These are phyloP conservation scores for Inga oerstediana DNA, from an alignment of 306 rosid genomes.

Conservation along the genomic window DNA sequence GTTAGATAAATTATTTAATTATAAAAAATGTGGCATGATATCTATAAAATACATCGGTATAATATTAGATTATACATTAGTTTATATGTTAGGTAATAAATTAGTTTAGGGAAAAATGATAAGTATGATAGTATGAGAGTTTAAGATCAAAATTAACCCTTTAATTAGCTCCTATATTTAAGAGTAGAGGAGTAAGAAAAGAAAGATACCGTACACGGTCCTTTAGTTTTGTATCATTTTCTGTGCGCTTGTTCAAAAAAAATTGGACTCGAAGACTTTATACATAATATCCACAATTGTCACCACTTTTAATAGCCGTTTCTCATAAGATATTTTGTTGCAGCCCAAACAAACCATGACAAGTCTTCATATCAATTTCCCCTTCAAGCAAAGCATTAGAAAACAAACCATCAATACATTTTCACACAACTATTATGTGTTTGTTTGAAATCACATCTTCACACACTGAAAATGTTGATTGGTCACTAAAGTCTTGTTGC, in stretches of 20 bases:
- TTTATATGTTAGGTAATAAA: no score
- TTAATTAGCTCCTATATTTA: no score
- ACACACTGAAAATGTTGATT: not conserved
- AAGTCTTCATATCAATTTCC: not conserved
- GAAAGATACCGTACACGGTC: not conserved
- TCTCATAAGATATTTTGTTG: not conserved
- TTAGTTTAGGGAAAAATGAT: no score
- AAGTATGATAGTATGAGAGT: no score
- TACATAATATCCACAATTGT: not conserved
- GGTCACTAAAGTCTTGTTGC: not conserved
- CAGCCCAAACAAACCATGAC: not conserved
- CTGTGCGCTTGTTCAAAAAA: not conserved
- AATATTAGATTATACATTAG: no score
- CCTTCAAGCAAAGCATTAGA: not conserved
- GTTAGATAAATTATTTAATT: no score
- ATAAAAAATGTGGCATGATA: no score
- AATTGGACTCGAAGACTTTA: no score
- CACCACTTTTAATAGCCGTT: not conserved
- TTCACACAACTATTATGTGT: not conserved
- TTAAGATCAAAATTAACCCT: no score
- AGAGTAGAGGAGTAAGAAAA: no score
- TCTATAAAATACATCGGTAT: no score
- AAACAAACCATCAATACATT: not conserved
- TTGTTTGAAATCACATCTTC: not conserved
- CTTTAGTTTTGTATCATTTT: not conserved